phyloP scores from a whole-genome alignment of 495 filamentous ascomycete genomes.

The Talaromyces borbonicus region DNA sequence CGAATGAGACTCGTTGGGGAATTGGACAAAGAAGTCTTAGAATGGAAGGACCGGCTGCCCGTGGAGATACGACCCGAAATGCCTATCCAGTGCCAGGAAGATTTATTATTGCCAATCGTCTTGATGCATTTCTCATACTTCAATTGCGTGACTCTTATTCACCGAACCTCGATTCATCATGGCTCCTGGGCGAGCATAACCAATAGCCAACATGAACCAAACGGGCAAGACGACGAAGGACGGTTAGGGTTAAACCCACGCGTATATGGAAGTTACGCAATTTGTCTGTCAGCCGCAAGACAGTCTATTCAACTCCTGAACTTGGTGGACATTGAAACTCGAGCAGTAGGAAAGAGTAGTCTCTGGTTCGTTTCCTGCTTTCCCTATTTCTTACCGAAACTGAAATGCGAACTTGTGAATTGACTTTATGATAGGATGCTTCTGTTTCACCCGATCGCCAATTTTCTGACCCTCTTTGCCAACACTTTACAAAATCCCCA shows the following conservation, averaged over 20 bases:
- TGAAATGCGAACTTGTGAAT: neutral
- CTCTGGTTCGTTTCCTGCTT: neutral
- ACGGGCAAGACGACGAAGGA: neutral
- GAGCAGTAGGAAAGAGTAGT: neutral
- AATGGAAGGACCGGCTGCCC: neutral
- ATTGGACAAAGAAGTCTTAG: neutral
- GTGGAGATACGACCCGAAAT: neutral
- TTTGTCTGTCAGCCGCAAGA: neutral
- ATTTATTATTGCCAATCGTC: neutral
- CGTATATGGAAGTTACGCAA: neutral
- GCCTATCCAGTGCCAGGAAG: neutral
- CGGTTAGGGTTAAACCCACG: neutral
- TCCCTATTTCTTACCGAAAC: neutral
- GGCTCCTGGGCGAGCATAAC: neutral
- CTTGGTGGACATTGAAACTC: neutral
- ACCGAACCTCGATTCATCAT: neutral
- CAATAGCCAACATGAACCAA: neutral
- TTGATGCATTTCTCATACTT: neutral
- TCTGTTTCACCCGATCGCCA: neutral
- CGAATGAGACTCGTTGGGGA: neutral
- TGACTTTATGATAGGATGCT: neutral
- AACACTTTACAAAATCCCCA: neutral
- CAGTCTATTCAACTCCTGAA: neutral
- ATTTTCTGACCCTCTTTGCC: neutral
- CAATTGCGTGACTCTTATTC: neutral